These are phyloP conservation scores for Globisporangium ultimum DNA, from an alignment of 352 stramenopile genomes.

Conservation along the genomic window DNA sequence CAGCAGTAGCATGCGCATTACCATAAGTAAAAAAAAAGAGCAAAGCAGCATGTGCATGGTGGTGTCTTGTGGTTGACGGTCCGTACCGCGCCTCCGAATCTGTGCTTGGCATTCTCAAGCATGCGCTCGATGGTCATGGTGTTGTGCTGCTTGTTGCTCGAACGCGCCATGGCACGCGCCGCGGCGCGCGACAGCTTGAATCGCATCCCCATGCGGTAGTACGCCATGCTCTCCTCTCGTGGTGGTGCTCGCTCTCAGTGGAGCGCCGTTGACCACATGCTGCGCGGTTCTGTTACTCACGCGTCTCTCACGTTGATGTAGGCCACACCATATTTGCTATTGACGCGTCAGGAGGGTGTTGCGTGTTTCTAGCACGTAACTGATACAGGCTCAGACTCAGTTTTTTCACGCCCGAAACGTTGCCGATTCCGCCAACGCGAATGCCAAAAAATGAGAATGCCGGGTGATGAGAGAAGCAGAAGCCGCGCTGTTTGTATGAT, in stretches of 20 bases:
- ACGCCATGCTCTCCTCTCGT: slow-evolving; percentile 40
- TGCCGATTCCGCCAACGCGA: background rate
- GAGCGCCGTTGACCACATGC: slow-evolving; percentile 4
- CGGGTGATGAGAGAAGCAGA: no score
- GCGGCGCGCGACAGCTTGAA: slow-evolving; percentile 65
- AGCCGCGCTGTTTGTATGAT: no score
- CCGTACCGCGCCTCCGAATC: slow-evolving; percentile 66
- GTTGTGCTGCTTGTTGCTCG: slow-evolving; percentile 40
- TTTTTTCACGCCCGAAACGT: slow-evolving; percentile 3
- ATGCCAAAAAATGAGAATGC: background rate
- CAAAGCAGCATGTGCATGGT: background rate
- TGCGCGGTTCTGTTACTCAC: background rate
- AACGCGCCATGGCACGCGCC: slow-evolving; percentile 58
- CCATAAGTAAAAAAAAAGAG: background rate
- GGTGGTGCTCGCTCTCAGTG: slow-evolving; percentile 6
- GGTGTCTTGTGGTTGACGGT: background rate
- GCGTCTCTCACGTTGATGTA: background rate
- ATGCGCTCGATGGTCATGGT: slow-evolving; percentile 51
- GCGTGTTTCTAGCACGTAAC: slow-evolving; percentile 3
- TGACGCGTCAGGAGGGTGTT: background rate
- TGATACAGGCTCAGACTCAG: background rate
- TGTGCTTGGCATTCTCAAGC: slow-evolving; percentile 58
- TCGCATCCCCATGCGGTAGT: slow-evolving; percentile 61
- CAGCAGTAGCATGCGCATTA: background rate
- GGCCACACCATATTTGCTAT: background rate